Evolutionary conservation across 208 protist species (phyloP).

Genomic region (Wallacemonas sp.): DNA sequence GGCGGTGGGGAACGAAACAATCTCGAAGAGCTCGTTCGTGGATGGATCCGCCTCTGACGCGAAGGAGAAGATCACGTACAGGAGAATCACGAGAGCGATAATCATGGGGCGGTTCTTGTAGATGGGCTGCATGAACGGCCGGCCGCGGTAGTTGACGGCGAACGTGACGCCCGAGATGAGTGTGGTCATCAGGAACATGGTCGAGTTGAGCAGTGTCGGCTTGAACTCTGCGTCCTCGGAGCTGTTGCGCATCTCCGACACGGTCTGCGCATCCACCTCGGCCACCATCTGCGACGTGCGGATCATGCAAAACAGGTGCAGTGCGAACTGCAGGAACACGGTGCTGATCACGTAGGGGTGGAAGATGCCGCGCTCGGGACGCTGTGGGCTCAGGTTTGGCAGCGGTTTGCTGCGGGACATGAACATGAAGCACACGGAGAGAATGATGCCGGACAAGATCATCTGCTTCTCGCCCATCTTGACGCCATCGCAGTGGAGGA

Average conservation of each 20-base stretch:
- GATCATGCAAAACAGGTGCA: constrained; percentile 95
- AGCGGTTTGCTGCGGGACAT: constrained; percentile 96
- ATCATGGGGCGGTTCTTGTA: constrained; percentile 92
- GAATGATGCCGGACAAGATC: constrained; percentile 94
- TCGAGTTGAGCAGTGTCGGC: constrained; percentile 96
- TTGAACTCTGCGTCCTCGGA: constrained; percentile 92
- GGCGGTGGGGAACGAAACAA: constrained; percentile 81
- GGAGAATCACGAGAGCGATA: constrained; percentile 75
- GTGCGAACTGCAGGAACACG: constrained; percentile 95
- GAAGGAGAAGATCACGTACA: constrained; percentile 75
- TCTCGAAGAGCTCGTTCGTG: constrained; percentile 85
- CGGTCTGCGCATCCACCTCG: constrained; percentile 61
- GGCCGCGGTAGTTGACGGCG: constrained; percentile 97
- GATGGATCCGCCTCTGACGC: constrained; percentile 77
- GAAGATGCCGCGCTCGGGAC: constrained; percentile 95
- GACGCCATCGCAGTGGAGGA: constrained; percentile 97
- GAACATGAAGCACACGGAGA: constrained; percentile 98
- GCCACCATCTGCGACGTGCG: constrained; percentile 74
- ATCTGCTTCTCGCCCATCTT: constrained; percentile 98
- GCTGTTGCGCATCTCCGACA: constrained; percentile 51
- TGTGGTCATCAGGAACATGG: constrained; percentile 96
- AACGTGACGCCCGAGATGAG: constrained; percentile 96
- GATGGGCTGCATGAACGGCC: constrained; percentile 95
- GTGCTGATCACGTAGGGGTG: constrained; percentile 94
- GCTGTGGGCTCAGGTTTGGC: constrained; percentile 84